A percentile compares a stretch with the other conserved stretches of the same genome.
Conservation (phyloP, 352 stramenopile species). For the Thalassiosira mediterranea region DNA sequence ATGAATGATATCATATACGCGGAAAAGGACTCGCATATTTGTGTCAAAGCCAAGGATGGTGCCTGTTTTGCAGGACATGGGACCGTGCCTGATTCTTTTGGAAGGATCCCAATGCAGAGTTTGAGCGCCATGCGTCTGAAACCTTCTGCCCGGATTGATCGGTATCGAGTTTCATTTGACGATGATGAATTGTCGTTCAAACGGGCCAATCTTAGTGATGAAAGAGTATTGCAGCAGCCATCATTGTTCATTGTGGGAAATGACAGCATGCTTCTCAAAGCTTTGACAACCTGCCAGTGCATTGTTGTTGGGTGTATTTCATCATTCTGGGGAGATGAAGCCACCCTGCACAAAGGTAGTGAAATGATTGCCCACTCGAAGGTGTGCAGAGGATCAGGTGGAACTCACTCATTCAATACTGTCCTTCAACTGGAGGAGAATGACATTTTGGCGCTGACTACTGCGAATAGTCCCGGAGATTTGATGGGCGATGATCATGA, state of each 20-base stretch:
- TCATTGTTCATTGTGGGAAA: conserved; percentile 11
- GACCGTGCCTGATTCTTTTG: conserved; percentile 9
- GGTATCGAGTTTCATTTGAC: conserved; percentile 8
- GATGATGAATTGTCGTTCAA: neutral
- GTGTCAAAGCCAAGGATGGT: conserved; percentile 2
- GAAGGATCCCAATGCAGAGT: conserved; percentile 24
- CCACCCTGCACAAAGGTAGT: conserved; percentile 2
- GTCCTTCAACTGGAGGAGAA: conserved; percentile 13
- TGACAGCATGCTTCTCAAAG: neutral
- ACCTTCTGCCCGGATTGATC: conserved; percentile 6
- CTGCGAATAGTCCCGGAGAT: neutral
- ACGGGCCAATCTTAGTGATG: conserved; percentile 4
- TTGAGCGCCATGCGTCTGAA: conserved; percentile 14
- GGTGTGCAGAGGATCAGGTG: conserved; percentile 13
- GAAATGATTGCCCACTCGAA: conserved; percentile 11
- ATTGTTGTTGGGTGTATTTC: conserved; percentile 19
- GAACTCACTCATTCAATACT: conserved; percentile 15
- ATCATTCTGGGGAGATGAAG: neutral
- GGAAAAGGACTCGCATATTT: conserved; percentile 13
- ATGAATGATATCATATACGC: conserved; percentile 27
- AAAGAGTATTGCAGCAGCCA: neutral
- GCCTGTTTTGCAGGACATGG: conserved; percentile 25
- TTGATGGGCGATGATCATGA: neutral
- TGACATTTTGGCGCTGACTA: neutral
- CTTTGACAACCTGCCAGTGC: conserved; percentile 5